Conservation (phyloP, 2,329 filamentous ascomycete genomes). For the Microsporum canis region DNA sequence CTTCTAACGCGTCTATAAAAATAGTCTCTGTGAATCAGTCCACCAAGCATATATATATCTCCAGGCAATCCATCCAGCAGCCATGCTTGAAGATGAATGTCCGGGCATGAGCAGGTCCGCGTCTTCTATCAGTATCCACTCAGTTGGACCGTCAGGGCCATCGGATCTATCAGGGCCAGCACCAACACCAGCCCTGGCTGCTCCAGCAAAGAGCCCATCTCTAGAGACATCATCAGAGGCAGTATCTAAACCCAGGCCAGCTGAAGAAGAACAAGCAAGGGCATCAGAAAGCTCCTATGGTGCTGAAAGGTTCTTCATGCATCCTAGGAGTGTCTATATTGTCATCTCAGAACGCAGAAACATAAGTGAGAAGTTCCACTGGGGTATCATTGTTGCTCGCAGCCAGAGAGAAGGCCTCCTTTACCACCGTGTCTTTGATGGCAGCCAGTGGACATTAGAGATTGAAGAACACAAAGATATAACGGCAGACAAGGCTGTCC, state of each 20-base stretch:
- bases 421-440: background rate
- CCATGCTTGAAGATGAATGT: background rate
- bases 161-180: background rate
- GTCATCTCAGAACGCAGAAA: background rate
- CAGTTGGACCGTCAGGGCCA: background rate
- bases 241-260: background rate
- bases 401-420: background rate
- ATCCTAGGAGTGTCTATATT: background rate
- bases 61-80: background rate
- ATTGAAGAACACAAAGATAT: background rate
- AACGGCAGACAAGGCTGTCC: background rate
- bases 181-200: background rate
- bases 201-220: background rate
- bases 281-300: background rate
- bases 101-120: background rate
- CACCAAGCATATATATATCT: background rate
- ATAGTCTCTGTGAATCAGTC: background rate
- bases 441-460: background rate
- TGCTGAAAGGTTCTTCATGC: background rate
- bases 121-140: background rate
- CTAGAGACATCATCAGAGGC: background rate
- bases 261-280: background rate
- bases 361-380: background rate
- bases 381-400: slow-evolving; percentile 2
- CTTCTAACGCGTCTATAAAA: background rate